Base-by-base conservation (phyloP, 2,329 filamentous ascomycete genomes). In the Zymoseptoria pseudotritici region DNA sequence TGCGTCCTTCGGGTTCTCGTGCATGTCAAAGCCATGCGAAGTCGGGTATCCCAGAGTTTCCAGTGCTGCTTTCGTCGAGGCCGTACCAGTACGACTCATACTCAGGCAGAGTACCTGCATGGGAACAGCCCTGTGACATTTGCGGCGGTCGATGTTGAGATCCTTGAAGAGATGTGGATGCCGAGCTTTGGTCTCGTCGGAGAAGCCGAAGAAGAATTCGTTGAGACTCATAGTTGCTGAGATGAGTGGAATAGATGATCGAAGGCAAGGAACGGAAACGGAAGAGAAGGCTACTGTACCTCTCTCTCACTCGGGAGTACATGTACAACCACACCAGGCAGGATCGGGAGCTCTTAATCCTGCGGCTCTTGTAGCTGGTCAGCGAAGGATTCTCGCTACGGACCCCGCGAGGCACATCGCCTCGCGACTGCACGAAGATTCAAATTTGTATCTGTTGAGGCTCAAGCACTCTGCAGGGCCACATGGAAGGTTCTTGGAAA, bases 91-190 rank as follows among this genome's bases (percentile, higher is more conserved):
- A 4, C 67, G 60, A 19, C 62, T 55, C 58, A 69, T 61, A 19
- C 63, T 58, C 10, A 69, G 60, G n/a, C 56, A 62, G 4, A 70
- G 57, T 6, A 70, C 60, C 55, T 65, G 46, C 63, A 69, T 64
- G 2, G 67, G 62, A 2, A 68, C 59, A 19, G 58, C 13, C 7
- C 55, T 83, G 60, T 77, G 80, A 72, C 83, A 85, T 75, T 83
- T 75, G 62, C 83, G 79, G 54, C 83, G 78, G 72, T 89, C 83
- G 70, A 89, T 86, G 67, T 83, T 86, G 67, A 86, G 84, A 64
- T 74, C 76, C 21, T 54, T 86, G 72, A 86, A 83, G 66, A 83
- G 36, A 10, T 58, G 56, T 5, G 63, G 63, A 36, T 74, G 68
- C 82, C 51, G 58, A 20, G 49, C 51, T 50, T 62, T 64, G 1